A percentile compares a stretch with the other conserved stretches of the same genome.
phyloP scores from a whole-genome alignment of 306 rosid species.

The Prunus dulcis region DNA sequence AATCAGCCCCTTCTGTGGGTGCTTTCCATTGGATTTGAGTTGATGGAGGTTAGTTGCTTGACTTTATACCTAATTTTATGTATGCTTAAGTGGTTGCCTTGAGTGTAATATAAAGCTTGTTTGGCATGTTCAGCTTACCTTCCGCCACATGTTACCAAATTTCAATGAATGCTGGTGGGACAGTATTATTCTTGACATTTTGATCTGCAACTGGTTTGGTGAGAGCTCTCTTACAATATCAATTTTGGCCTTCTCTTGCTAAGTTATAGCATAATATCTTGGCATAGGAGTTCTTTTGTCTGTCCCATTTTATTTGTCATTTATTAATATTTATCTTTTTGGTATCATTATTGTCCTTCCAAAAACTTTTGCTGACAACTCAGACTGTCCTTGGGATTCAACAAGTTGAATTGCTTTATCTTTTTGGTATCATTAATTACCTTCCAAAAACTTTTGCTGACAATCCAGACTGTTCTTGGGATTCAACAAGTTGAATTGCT shows the following conservation, averaged over 20 bases:
- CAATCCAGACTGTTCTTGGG: neutral
- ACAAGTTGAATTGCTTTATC: neutral
- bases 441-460: neutral
- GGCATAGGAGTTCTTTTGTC: neutral
- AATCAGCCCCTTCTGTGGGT: conserved; percentile 98
- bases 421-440: too few relatives aligned
- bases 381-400: neutral
- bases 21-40: conserved; percentile 85
- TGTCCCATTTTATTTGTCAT: neutral
- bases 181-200: conserved; percentile 91
- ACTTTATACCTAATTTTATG: conserved; percentile 8
- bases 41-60: conserved; percentile 74
- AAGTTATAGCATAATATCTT: neutral
- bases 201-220: conserved; percentile 99
- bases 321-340: neutral
- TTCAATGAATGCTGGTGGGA: conserved; percentile 99
- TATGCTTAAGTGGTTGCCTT: conserved; percentile 14
- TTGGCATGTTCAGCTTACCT: conserved; percentile 65
- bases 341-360: neutral
- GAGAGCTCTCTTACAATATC: conserved; percentile 30
- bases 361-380: neutral
- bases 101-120: conserved; percentile 16
- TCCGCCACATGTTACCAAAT: conserved; percentile 96
- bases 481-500: neutral
- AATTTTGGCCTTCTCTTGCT: neutral